A percentile compares a stretch with the other conserved stretches of the same genome.
phyloP scores from a whole-genome alignment of 2,329 filamentous ascomycete genomes.

The Didymella arachidicola region DNA sequence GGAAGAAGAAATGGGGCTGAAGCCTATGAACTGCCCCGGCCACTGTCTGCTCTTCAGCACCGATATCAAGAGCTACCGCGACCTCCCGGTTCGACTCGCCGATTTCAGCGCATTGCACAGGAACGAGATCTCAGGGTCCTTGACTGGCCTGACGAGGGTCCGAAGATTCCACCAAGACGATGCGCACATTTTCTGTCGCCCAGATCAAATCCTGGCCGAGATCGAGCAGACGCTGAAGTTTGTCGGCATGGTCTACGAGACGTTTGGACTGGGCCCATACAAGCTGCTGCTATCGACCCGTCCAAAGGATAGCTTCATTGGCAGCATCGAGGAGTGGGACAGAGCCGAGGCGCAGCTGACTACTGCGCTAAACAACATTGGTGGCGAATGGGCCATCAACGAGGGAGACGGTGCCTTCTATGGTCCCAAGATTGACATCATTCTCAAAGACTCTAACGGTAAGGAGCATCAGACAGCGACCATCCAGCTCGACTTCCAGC shows the following conservation, averaged over 20 bases:
- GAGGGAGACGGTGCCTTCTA: constrained; percentile 89
- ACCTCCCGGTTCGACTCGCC: constrained; percentile 82
- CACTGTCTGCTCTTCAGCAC: constrained; percentile 86
- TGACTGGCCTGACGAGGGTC: constrained; percentile 83
- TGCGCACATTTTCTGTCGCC: constrained; percentile 87
- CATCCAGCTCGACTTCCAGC: constrained; percentile 88
- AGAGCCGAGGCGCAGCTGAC: constrained; percentile 72
- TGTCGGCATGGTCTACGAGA: constrained; percentile 74
- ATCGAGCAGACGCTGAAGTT: constrained; percentile 78
- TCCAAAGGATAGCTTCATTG: constrained; percentile 79
- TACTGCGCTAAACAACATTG: constrained; percentile 68
- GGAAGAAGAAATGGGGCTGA: constrained; percentile 80
- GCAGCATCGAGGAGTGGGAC: constrained; percentile 73
- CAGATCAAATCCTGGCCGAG: constrained; percentile 75
- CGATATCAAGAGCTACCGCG: constrained; percentile 75
- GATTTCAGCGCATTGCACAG: constrained; percentile 89
- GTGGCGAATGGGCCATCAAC: constrained; percentile 75
- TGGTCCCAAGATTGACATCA: constrained; percentile 89
- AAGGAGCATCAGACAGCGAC: constrained; percentile 91
- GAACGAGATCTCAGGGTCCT: constrained; percentile 82
- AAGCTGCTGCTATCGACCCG: constrained; percentile 80
- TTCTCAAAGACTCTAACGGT: constrained; percentile 75
- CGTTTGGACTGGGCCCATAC: constrained; percentile 75
- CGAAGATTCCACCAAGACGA: constrained; percentile 91
- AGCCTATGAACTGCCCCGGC: constrained; percentile 93